Conservation (phyloP, 1,284 basidiomycete species). For the Puccinia hordei region DNA sequence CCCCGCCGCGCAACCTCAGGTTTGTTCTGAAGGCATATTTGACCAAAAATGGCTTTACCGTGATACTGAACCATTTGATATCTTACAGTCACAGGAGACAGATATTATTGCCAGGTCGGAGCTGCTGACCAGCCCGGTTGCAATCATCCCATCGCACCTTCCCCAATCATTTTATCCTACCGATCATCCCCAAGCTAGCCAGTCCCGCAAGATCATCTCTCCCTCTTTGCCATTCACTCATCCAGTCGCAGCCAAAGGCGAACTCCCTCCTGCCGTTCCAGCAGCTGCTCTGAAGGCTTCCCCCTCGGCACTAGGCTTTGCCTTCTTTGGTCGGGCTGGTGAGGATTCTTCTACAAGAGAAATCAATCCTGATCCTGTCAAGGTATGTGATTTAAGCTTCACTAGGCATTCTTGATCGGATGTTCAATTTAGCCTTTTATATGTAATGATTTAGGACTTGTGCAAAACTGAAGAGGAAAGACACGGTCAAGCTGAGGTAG, state of each 20-base stretch:
- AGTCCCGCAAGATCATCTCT: neutral
- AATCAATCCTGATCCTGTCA: neutral
- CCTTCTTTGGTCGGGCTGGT: conserved; percentile 23
- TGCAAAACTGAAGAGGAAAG: neutral
- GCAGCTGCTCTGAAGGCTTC: conserved; percentile 6
- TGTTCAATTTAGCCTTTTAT: neutral
- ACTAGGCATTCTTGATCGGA: neutral
- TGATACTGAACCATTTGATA: neutral
- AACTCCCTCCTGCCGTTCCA: neutral
- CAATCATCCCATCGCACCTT: conserved; percentile 26
- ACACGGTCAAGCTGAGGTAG: neutral
- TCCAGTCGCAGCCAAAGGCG: neutral
- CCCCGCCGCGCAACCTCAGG: neutral
- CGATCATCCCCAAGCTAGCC: neutral
- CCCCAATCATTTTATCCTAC: conserved; percentile 33
- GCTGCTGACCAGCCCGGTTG: conserved; percentile 21
- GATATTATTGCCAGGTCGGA: neutral
- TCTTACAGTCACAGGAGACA: neutral
- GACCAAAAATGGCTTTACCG: neutral
- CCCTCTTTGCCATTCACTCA: conserved; percentile 39
- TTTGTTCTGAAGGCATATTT: neutral
- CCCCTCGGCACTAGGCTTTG: conserved; percentile 17
- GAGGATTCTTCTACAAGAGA: neutral
- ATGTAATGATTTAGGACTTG: neutral
- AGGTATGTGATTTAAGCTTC: neutral